A percentile compares a stretch with the other conserved stretches of the same genome.
phyloP scores from a whole-genome alignment of 768 basidiomycete genomes.

The Suillus paluster region DNA sequence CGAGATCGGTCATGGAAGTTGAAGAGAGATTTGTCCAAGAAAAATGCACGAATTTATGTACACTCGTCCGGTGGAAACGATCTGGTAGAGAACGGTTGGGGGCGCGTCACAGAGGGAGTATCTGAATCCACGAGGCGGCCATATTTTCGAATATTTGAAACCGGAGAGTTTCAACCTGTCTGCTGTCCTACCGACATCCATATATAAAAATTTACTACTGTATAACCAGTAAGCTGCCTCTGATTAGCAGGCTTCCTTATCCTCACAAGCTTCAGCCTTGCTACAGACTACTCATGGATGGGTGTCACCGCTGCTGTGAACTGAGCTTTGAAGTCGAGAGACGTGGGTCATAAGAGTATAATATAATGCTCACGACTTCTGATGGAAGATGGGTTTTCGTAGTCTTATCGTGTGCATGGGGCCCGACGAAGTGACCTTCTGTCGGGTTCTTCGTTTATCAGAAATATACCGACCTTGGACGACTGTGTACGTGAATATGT shows the following conservation, averaged over 20 bases:
- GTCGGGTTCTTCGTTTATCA: neutral
- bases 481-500: too few species aligned
- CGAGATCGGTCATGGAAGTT: too few species aligned
- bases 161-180: too few species aligned
- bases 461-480: neutral
- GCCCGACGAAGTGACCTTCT: neutral
- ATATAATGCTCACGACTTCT: neutral
- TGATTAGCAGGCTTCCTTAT: neutral
- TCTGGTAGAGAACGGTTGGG: too few species aligned
- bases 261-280: neutral
- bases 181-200: neutral
- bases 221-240: conserved; percentile 8
- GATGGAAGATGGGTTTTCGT: neutral
- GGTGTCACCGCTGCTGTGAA: conserved; percentile 3
- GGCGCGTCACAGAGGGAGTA: too few species aligned
- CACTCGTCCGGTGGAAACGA: too few species aligned
- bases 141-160: too few species aligned
- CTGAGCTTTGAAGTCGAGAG: neutral
- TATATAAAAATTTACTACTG: neutral
- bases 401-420: neutral
- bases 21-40: too few species aligned
- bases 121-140: too few species aligned
- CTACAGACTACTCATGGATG: conserved; percentile 6
- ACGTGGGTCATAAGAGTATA: neutral
- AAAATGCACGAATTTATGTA: too few species aligned